Evolutionary conservation across 441 rosid species (phyloP).

Genomic region (Aleurites moluccanus): DNA sequence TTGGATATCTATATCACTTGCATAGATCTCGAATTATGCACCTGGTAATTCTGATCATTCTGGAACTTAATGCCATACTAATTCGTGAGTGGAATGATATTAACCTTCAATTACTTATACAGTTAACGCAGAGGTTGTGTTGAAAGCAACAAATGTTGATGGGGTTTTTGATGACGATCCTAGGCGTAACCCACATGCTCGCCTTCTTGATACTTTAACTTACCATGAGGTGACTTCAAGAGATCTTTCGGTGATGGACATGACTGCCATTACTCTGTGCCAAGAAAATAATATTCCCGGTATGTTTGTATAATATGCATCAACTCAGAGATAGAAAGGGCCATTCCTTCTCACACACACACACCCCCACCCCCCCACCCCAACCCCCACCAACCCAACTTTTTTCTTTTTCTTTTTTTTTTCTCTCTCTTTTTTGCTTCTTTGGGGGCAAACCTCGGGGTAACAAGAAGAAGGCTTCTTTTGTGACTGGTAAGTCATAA

Average conservation of each 20-base stretch:
- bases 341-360: no score
- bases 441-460: no score
- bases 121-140: slow-evolving; percentile 92
- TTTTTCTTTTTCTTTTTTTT: no score
- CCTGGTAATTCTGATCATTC: background rate
- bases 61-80: background rate
- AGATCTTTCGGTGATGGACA: slow-evolving; percentile 94
- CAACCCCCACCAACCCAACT: no score
- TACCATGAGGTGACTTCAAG: slow-evolving; percentile 82
- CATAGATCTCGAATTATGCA: background rate
- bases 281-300: slow-evolving; percentile 97
- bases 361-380: no score
- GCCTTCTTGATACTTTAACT: slow-evolving; percentile 66
- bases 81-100: background rate
- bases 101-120: slow-evolving; percentile 25
- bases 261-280: slow-evolving; percentile 94
- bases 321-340: background rate
- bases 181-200: slow-evolving; percentile 68
- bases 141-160: slow-evolving; percentile 91
- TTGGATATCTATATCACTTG: background rate
- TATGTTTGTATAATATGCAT: slow-evolving; percentile 22
- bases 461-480: no score
- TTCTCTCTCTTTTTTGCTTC: no score
- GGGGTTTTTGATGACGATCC: slow-evolving; percentile 93
- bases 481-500: no score